These are phyloP conservation scores for Lipomyces starkeyi DNA, from an alignment of 805 yeast genomes.

Conservation along the genomic window DNA sequence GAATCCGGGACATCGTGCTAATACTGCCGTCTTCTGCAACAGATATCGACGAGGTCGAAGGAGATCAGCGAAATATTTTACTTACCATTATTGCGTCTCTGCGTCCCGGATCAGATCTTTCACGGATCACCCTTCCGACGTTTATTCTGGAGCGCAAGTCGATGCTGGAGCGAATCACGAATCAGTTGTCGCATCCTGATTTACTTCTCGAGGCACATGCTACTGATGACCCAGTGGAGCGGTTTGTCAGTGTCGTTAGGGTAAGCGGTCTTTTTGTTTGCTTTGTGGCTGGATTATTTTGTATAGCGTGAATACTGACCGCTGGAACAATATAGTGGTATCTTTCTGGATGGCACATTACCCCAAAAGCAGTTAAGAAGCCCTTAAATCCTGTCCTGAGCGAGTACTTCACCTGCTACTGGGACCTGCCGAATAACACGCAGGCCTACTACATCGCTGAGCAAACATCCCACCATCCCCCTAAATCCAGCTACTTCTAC, in stretches of 20 bases:
- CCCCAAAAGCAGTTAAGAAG: conserved; percentile 97
- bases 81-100: conserved; percentile 88
- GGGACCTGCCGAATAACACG: conserved; percentile 78
- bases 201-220: conserved; percentile 71
- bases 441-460: conserved; percentile 87
- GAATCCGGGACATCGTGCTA: not conserved
- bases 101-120: conserved; percentile 88
- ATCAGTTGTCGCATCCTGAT: conserved; percentile 77
- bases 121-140: conserved; percentile 92
- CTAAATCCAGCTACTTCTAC: conserved; percentile 91
- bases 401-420: conserved; percentile 86
- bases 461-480: conserved; percentile 99
- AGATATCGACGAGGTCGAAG: conserved; percentile 91
- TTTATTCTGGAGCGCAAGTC: conserved; percentile 93
- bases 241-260: conserved; percentile 75
- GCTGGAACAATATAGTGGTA: conserved; percentile 64
- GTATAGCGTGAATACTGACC: not conserved
- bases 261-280: conserved; percentile 10
- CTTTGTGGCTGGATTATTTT: not conserved
- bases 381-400: conserved; percentile 95
- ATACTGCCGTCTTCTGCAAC: not conserved
- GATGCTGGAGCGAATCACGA: conserved; percentile 94
- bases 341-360: conserved; percentile 95
- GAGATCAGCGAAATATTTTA: conserved; percentile 83
- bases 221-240: conserved; percentile 61